A percentile compares a stretch with the other conserved stretches of the same genome.
Evolutionary conservation across 2,329 filamentous ascomycete species (phyloP).

Genomic region (Xylariaceae sp.): DNA sequence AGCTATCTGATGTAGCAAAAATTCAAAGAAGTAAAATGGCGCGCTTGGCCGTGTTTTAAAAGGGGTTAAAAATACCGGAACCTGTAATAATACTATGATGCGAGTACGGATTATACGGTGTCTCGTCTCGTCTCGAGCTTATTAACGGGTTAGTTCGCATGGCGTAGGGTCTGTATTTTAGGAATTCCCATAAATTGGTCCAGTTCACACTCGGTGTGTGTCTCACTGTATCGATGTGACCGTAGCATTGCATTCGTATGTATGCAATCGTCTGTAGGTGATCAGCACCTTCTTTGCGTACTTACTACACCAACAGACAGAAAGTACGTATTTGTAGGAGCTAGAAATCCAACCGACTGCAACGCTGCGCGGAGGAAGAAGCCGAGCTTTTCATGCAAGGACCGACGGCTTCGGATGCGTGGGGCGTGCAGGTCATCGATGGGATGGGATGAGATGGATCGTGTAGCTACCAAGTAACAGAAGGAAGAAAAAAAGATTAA

Average conservation of each 20-base stretch:
- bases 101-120: constrained; percentile 13
- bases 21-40: constrained; percentile 13
- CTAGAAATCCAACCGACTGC: not conserved
- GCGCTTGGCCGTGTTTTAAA: constrained; percentile 6
- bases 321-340: not conserved
- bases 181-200: constrained; percentile 18
- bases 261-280: not conserved
- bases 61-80: constrained; percentile 12
- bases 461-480: not conserved
- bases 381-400: not conserved
- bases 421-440: too few relatives aligned
- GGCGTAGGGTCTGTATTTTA: constrained; percentile 29
- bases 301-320: not conserved
- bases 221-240: not conserved
- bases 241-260: not conserved
- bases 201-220: constrained; percentile 2
- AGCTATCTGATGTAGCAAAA: not conserved
- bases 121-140: constrained; percentile 13
- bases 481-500: not conserved
- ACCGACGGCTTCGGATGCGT: not conserved
- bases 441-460: not conserved
- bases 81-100: constrained; percentile 21
- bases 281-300: not conserved
- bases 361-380: not conserved
- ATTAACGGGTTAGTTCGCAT: constrained; percentile 25